Evolutionary conservation across 805 yeast genomes (phyloP).

Genomic region (Lachancea cidri): DNA sequence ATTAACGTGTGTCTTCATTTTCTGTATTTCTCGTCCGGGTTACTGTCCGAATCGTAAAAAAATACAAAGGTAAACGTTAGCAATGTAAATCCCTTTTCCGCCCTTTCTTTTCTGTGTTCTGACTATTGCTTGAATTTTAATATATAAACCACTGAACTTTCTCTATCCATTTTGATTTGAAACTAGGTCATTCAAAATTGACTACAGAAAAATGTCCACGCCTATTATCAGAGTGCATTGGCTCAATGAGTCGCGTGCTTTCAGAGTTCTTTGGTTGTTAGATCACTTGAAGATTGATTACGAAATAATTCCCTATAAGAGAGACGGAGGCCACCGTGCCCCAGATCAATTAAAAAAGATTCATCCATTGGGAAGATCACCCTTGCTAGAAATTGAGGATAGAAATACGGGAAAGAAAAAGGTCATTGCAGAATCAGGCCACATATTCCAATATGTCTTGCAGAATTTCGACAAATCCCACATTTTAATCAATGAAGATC

Average conservation of each 20-base stretch:
- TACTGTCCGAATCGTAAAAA: no score
- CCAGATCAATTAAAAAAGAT: constrained; percentile 45
- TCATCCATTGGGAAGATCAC: constrained; percentile 62
- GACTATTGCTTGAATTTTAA: no score
- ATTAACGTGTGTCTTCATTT: no score
- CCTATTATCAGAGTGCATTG: constrained; percentile 20
- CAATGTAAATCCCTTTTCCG: no score
- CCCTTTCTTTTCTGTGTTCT: no score
- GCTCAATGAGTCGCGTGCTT: constrained; percentile 47
- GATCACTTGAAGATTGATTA: constrained; percentile 55
- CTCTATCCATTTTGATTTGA: no score
- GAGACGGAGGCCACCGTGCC: constrained; percentile 46
- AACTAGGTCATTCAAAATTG: no score
- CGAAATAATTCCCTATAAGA: constrained; percentile 46
- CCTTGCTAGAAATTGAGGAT: constrained; percentile 47
- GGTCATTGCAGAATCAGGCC: constrained; percentile 55
- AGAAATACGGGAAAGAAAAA: constrained; percentile 23
- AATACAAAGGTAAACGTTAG: no score
- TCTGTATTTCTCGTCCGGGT: no score
- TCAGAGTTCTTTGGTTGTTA: constrained; percentile 58
- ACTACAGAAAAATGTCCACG: constrained; percentile 2
- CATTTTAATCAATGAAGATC: constrained; percentile 36
- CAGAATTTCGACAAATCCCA: constrained; percentile 42
- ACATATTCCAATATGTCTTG: constrained; percentile 49
- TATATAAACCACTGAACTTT: no score